A percentile compares a stretch with the other conserved stretches of the same genome.
These are phyloP conservation scores for Cyathus pygmaeus DNA, from an alignment of 1,284 basidiomycete genomes.

Conservation along the genomic window DNA sequence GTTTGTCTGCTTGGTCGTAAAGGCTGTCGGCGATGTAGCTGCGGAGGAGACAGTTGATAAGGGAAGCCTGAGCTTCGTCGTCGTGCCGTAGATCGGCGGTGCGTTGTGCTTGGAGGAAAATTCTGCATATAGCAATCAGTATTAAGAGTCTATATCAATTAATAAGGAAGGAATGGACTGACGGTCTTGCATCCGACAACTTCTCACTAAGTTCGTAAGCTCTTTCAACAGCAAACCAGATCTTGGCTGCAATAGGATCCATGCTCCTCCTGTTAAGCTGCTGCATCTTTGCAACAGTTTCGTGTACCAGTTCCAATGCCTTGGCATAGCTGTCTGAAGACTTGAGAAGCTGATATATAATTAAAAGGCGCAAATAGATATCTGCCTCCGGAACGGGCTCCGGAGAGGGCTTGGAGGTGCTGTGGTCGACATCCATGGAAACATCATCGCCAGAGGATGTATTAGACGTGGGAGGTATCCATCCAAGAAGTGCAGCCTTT, in stretches of 20 bases:
- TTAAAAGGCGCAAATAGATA: conserved; percentile 89
- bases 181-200: conserved; percentile 85
- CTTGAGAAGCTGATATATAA: conserved; percentile 81
- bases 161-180: conserved; percentile 41
- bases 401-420: conserved; percentile 47
- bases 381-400: conserved; percentile 89
- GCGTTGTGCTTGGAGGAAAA: conserved; percentile 90
- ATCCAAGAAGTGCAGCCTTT: conserved; percentile 69
- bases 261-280: conserved; percentile 89
- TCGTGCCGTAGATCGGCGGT: conserved; percentile 91
- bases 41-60: conserved; percentile 94
- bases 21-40: conserved; percentile 92
- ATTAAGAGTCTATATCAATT: neutral
- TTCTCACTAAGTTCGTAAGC: conserved; percentile 85
- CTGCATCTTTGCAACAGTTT: conserved; percentile 84
- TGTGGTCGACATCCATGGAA: conserved; percentile 80
- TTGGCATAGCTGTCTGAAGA: conserved; percentile 62
- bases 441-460: conserved; percentile 45
- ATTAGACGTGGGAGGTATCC: conserved; percentile 65
- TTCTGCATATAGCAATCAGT: conserved; percentile 51
- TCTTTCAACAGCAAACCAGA: conserved; percentile 88
- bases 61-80: conserved; percentile 87
- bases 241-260: conserved; percentile 92
- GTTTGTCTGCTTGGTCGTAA: conserved; percentile 97
- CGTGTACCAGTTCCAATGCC: conserved; percentile 76